Evolutionary conservation across 495 filamentous ascomycete species (phyloP), one percentile per base, ranked within the genome.

Genomic region (Aspergillus steynii): DNA sequence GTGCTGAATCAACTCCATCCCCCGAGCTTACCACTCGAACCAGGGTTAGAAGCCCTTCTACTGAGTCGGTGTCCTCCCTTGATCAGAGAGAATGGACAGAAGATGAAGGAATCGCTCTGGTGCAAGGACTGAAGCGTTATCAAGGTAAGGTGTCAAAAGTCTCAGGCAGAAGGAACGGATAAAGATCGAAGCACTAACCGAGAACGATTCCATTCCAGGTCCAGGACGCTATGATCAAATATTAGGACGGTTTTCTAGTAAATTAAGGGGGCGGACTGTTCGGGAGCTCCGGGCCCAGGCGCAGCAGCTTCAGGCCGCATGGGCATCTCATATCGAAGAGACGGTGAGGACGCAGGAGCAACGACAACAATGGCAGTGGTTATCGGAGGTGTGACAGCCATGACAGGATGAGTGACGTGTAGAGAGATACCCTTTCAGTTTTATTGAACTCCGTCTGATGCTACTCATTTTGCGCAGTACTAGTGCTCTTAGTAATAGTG

Each of bases 351-450:
- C 64, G 14, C 53, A 48, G 29, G 58, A 68, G 52, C 68, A 70
- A 42, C 67, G 68, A 48, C 64, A 67, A 59, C 27, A 61, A 53
- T 69, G 63, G 64, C 52, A 52, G 37, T 71, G 69, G 69, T 37
- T 71, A 27, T 12, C 63, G 53, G 67, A 59, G 34, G 52, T 68
- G 10, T 55, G 55, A 14, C 26, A 51, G 3, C 48, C 55, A 20
- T 34, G 37, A 37, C 37, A 29, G 14, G 7, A 46, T 10, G 14
- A 28, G 3, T 45, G 7, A 8, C 9, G 37, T 57, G 27, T 29
- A n/a, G 2, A 29, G 37, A 42, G 37, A 42, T 42, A 50, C 49
- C 49, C 49, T 26, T 50, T 45, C 26, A 49, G 58, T 37, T 20
- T 29, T 53, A 7, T 51, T 50, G 56, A 49, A 20, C 20, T 20